Evolutionary conservation across 345 rosid genomes (phyloP), one percentile per base, ranked within the genome.

Genomic region (Brassica rapa): DNA sequence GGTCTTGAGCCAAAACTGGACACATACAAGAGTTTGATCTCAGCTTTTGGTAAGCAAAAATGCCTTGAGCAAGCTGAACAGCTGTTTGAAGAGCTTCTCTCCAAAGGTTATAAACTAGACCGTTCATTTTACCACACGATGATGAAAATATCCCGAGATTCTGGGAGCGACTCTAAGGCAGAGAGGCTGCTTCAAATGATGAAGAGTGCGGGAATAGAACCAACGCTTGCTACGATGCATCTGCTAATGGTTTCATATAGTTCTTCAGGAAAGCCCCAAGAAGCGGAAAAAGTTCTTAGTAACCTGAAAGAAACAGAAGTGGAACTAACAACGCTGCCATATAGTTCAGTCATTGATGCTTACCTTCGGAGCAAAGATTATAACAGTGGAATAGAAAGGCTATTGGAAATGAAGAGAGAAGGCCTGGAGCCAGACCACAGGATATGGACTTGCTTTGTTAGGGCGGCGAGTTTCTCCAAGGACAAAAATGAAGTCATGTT

Each of bases 241-340:
- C 81, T 94, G 84, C 93, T 94, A 71, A 92, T 94, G 97, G 88
- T 91, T 51, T 90, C 97, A 41, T 91, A 94, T 87, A 88, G 98
- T 49, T 83, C 93, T 80, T 87, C 95, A 62, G 97, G 97, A 68
- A 86, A 88, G 72, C 98, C 98, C 37, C 84, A 86, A 75, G 93
- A 92, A 83, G 96, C 97, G 41, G 98, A 92, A 79, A 88, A 88
- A 53, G 91, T 94, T 66, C 90, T 94, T 6, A 75, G 64, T 41
- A 89, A 86, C 83, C 83, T 94, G 83, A 90, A 88, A 84, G 93
- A 84, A 83, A 83, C 82, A 53, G 92, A 88, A 35, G 65, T 87
- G 41, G 81, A 82, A 82, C 90, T 91, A 66, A 88, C 87, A 77
- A 85, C 96, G 9, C 81, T 94, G 62, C 91, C 95, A 69, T 89